phyloP scores from a whole-genome alignment of 2,329 filamentous ascomycete genomes.

The Phaeosphaeriaceae sp. region DNA sequence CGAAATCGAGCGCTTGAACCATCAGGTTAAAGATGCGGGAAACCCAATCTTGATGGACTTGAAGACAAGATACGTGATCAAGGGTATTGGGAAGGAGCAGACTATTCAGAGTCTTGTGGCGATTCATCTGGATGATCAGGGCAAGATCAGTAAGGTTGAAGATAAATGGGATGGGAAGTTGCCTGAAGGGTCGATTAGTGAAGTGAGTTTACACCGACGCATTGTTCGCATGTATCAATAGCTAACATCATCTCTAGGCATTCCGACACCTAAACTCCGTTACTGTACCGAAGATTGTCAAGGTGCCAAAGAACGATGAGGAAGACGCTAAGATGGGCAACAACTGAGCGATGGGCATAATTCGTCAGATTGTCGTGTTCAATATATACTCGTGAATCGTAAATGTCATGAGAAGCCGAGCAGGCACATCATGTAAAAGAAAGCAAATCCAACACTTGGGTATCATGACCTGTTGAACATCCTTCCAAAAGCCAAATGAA shows the following conservation, averaged over 20 bases:
- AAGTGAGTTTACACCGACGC: slow-evolving; percentile 53
- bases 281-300: slow-evolving; percentile 59
- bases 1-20: slow-evolving; percentile 63
- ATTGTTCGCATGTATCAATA: neutral
- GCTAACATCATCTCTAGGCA: slow-evolving; percentile 51
- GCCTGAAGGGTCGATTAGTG: slow-evolving; percentile 57
- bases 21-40: slow-evolving; percentile 61
- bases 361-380: slow-evolving; percentile 6
- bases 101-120: slow-evolving; percentile 57
- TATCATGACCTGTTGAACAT: slow-evolving; percentile 31
- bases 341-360: neutral
- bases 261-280: slow-evolving; percentile 61
- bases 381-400: slow-evolving; percentile 30
- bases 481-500: slow-evolving; percentile 36
- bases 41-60: slow-evolving; percentile 67
- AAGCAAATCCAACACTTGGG: neutral
- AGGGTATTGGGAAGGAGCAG: slow-evolving; percentile 61
- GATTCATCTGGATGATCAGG: slow-evolving; percentile 53
- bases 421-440: neutral
- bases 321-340: slow-evolving; percentile 60
- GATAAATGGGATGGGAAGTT: slow-evolving; percentile 64
- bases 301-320: slow-evolving; percentile 61
- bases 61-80: slow-evolving; percentile 61
- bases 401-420: slow-evolving; percentile 12
- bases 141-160: slow-evolving; percentile 60